These are phyloP conservation scores for Hypomyces rosellus DNA, from an alignment of 2,329 filamentous ascomycete species.

Conservation along the genomic window DNA sequence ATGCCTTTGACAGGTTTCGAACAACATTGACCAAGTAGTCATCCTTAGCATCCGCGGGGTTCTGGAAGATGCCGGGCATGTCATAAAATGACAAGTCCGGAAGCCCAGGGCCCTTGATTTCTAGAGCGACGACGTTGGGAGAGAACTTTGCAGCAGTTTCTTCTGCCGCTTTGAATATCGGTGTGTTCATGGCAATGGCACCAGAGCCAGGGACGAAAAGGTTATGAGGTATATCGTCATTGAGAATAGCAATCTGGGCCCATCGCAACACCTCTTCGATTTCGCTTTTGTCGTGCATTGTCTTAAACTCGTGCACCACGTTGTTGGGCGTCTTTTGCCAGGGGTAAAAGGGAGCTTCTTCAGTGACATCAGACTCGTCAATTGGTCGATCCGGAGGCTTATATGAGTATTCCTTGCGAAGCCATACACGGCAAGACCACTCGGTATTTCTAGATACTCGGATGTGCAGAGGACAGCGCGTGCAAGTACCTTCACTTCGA, in stretches of 20 bases:
- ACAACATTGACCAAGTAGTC: constrained; percentile 67
- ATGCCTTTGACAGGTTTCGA: constrained; percentile 60
- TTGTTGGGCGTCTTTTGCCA: constrained; percentile 50
- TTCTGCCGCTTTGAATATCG: constrained; percentile 30
- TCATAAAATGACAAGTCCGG: constrained; percentile 79
- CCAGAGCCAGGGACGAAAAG: constrained; percentile 49
- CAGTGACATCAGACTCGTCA: constrained; percentile 41
- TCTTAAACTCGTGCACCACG: constrained; percentile 54
- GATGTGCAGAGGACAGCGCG: constrained; percentile 74
- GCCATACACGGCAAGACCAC: constrained; percentile 63
- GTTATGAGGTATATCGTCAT: constrained; percentile 49
- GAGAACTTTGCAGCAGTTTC: constrained; percentile 62
- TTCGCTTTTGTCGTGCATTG: constrained; percentile 51
- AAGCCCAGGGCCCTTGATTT: constrained; percentile 65
- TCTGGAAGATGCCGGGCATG: constrained; percentile 74
- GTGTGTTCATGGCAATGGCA: constrained; percentile 30
- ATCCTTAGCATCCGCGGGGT: constrained; percentile 56
- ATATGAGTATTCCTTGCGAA: constrained; percentile 61
- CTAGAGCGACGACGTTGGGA: constrained; percentile 71
- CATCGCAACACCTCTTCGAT: constrained; percentile 64
- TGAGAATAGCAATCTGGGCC: constrained; percentile 73
- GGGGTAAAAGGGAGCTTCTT: constrained; percentile 52
- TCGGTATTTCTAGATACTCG: constrained; percentile 52
- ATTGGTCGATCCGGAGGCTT: constrained; percentile 34
- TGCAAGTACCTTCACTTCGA: constrained; percentile 63